Evolutionary conservation across 1,139 yeast genomes (phyloP).

Genomic region (Pichia inconspicua): DNA sequence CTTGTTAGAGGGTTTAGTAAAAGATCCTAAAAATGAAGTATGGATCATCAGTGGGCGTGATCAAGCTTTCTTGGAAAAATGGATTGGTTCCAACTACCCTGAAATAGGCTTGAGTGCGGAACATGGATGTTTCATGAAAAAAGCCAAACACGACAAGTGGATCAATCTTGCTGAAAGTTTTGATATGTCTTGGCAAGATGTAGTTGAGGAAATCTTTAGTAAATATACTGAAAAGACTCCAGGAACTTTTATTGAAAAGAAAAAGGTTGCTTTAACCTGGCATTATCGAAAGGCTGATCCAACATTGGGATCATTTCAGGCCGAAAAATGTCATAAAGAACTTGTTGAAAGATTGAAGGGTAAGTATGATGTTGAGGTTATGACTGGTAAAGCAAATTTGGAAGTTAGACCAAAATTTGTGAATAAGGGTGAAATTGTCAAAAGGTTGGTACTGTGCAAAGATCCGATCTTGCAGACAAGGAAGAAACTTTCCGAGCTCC

Average conservation of each 20-base stretch:
- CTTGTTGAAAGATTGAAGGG: conserved; percentile 46
- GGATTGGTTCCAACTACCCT: conserved; percentile 64
- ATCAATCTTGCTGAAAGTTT: conserved; percentile 70
- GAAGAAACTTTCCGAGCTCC: conserved; percentile 43
- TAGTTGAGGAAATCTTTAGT: conserved; percentile 66
- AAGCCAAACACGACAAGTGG: conserved; percentile 60
- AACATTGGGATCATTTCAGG: conserved; percentile 81
- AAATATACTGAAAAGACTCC: conserved; percentile 83
- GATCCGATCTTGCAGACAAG: conserved; percentile 32
- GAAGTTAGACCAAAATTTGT: conserved; percentile 93
- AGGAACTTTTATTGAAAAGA: conserved; percentile 78
- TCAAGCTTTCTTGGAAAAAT: conserved; percentile 77
- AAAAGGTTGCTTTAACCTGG: conserved; percentile 95
- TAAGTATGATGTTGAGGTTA: conserved; percentile 84
- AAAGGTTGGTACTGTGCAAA: conserved; percentile 57
- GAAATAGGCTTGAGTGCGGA: conserved; percentile 85
- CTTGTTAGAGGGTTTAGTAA: conserved; percentile 52
- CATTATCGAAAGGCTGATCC: conserved; percentile 95
- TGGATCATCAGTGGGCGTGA: conserved; percentile 98
- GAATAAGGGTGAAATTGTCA: conserved; percentile 95
- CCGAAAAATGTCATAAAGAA: conserved; percentile 61
- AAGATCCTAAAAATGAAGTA: conserved; percentile 76
- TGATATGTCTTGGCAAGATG: conserved; percentile 92
- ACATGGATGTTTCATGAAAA: conserved; percentile 92
- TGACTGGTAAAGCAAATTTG: conserved; percentile 93